Evolutionary conservation across 176 grass and related monocot species (phyloP).

Genomic region (Musa acuminata): DNA sequence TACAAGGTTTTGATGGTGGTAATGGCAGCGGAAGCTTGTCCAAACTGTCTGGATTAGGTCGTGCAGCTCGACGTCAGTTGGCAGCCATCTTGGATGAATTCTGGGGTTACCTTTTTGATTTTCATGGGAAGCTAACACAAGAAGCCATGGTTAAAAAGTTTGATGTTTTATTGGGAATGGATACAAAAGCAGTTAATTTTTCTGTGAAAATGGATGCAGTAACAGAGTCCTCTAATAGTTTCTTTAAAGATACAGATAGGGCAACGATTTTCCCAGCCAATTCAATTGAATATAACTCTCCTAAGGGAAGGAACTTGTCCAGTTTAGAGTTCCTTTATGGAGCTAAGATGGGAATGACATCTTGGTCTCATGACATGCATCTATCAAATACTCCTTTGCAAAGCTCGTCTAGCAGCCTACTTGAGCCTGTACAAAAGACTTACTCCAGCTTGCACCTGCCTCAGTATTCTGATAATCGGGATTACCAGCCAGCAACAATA

Average conservation of each 20-base stretch:
- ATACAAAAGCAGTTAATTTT: neutral
- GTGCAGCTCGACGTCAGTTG: constrained; percentile 52
- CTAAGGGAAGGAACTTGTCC: constrained; percentile 25
- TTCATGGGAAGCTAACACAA: constrained; percentile 29
- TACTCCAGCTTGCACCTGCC: constrained; percentile 44
- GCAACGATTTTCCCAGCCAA: constrained; percentile 26
- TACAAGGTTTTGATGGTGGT: constrained; percentile 47
- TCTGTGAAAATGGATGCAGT: constrained; percentile 9
- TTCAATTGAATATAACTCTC: constrained; percentile 32
- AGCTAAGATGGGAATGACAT: constrained; percentile 43
- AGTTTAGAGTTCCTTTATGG: constrained; percentile 62
- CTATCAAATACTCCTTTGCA: constrained; percentile 41
- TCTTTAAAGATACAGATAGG: constrained; percentile 26
- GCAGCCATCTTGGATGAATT: constrained; percentile 28
- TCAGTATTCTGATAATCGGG: constrained; percentile 54
- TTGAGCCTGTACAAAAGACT: constrained; percentile 37
- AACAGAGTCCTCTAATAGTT: neutral
- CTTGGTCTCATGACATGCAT: constrained; percentile 71
- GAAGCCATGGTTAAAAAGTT: constrained; percentile 25
- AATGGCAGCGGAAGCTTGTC: constrained; percentile 69
- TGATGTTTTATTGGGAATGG: constrained; percentile 27
- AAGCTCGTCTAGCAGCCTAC: constrained; percentile 38
- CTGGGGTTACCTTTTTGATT: constrained; percentile 30
- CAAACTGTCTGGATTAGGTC: constrained; percentile 77
- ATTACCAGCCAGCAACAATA: constrained; percentile 90